Evolutionary conservation across 2,329 filamentous ascomycete species (phyloP), one percentile per base, ranked within the genome.

Genomic region (Catunica adiposa): DNA sequence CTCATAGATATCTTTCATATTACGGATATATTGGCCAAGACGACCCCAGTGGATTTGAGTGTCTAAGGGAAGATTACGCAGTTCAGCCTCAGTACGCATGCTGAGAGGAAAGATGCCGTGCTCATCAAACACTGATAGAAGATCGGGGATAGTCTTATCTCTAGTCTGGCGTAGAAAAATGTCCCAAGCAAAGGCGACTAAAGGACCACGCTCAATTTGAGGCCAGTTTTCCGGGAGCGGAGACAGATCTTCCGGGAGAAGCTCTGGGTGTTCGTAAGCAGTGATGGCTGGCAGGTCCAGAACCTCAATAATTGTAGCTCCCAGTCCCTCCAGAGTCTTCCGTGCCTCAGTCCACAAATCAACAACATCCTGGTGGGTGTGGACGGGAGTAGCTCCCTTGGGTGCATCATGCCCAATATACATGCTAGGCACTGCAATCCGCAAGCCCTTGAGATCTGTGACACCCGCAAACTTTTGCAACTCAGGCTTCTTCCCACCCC

Each of bases 181-280:
- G 56, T 77, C 70, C 75, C 75, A 78, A 0, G 70, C 69, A 59
- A 72, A 70, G 1, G 74, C 72, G 1, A 76, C 71, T 1, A 77
- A 64, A n/a, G 69, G 64, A 20, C 72, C 67, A 6, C 73, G 67
- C 60, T 77, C 74, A 25, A 69, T 67, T 51, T 62, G 63, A 40
- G 71, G 69, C 73, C 73, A 77, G 56, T 71, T 64, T 1, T 68
- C 65, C 1, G 72, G 71, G 37, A 70, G 66, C 11, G 61, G 59
- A 23, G 57, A 53, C 22, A 50, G 54, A 56, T 70, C 66, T 1
- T 67, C 64, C 1, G 71, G 70, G 29, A 71, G 66, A 3, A 68
- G 65, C 0, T 64, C 61, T 8, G 73, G 67, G 25, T 72, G 72
- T 56, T 73, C 71, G 60, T 72, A 73, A 23, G 69, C 69, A 1